Evolutionary conservation across 1,284 basidiomycete genomes (phyloP), one percentile per base, ranked within the genome.

Genomic region (Nidula niveotomentosa): DNA sequence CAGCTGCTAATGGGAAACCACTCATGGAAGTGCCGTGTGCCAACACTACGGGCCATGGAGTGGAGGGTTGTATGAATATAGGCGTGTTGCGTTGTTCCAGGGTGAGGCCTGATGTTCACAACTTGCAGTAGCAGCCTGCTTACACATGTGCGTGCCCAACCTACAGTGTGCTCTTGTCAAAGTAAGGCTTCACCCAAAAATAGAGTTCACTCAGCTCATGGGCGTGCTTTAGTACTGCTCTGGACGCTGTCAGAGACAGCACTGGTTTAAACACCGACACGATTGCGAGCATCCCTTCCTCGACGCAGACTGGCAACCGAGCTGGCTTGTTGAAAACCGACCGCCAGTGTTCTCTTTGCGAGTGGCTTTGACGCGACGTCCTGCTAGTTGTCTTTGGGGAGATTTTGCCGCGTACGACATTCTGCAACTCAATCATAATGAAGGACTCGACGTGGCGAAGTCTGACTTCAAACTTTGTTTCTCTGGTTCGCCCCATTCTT

Each of bases 401-500:
- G 18, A 50, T 5, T 36, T 58, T 36, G 65, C 63, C 10, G 58
- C 65, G 6, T 68, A 65, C 30, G 66, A 72, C 51, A 60, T 63
- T 53, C 62, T 77, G 2, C 66, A 69, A 34, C 56, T 75, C 2
- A 18, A 56, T 1, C 55, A 57, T 17, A 74, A 75, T 53, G 72
- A 76, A 55, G 60, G 64, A 2, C 18, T 57, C 7, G 53, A 55
- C 3, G 53, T 56, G 18, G 36, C 54, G 12, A 49, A 56, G 12
- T 58, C 55, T 36, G 60, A 76, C 58, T 59, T 73, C 48, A 74
- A 73, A 46, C 50, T 77, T 8, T 74, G 73, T 58, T 72, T 75
- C 60, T 62, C 69, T 18, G 68, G 75, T 71, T 35, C 34, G 52
- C 30, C 2, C 30, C 30, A 30, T 30, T 30, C 30, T 30, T 30